A percentile compares a stretch with the other conserved stretches of the same genome.
Evolutionary conservation across 2,329 filamentous ascomycete species (phyloP).

Genomic region (Zymoseptoria ardabiliae): DNA sequence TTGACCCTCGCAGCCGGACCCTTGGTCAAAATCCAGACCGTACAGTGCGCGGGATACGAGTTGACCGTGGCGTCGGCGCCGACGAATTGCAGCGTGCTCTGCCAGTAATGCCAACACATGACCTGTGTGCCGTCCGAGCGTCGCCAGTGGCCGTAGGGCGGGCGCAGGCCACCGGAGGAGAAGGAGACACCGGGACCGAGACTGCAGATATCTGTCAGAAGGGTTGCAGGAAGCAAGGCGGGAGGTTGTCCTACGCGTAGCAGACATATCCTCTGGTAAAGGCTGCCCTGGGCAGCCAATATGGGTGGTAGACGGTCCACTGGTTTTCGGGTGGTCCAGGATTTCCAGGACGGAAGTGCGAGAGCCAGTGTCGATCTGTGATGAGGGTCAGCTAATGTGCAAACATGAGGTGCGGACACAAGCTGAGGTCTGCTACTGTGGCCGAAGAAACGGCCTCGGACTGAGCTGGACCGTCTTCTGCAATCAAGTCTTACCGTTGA

Average conservation of each 20-base stretch:
- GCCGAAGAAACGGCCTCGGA: too few species aligned
- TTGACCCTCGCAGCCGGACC: not conserved
- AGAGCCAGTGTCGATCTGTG: not conserved
- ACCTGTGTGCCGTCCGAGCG: slow-evolving; percentile 7
- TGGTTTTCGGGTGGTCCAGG: not conserved
- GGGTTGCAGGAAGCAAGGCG: not conserved
- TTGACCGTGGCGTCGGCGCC: not conserved
- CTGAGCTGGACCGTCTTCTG: too few species aligned
- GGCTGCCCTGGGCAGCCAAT: not conserved
- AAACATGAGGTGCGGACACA: too few species aligned
- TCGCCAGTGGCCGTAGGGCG: not conserved
- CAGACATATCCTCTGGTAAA: not conserved
- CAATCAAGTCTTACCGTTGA: not conserved
- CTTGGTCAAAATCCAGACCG: not conserved
- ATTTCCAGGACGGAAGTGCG: not conserved
- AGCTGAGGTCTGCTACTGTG: too few species aligned
- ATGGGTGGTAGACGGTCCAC: not conserved
- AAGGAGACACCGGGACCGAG: not conserved
- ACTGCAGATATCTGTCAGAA: not conserved
- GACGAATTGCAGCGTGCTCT: slow-evolving; percentile 1
- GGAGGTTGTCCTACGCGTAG: not conserved
- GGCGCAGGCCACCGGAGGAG: not conserved
- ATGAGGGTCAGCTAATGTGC: too few species aligned
- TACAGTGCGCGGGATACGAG: slow-evolving; percentile 5
- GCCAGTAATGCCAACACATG: slow-evolving; percentile 3